Evolutionary conservation across 768 basidiomycete species (phyloP), one percentile per base, ranked within the genome.

Genomic region (Atractiella rhizophila): DNA sequence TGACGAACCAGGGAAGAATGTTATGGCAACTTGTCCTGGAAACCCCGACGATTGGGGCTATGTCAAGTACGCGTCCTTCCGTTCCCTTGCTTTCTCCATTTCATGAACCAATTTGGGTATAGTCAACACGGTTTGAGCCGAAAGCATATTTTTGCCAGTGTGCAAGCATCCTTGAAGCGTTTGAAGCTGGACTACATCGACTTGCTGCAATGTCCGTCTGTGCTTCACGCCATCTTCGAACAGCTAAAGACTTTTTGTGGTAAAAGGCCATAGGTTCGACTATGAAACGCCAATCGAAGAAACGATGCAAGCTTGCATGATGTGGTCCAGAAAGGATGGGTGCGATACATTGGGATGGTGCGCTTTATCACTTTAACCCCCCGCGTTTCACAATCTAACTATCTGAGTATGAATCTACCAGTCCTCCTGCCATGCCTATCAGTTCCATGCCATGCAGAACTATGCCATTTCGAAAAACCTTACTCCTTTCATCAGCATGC

Each of bases 121-220:
- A 74, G 73, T 45, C 65, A 68, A 37, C 33, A 48, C 23, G 57
- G 56, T 26, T 41, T 56, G 4, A 45, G 59, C 35, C 58, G 68
- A 45, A 69, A 78, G 61, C 53, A 67, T 50, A 77, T 80, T 28
- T 80, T 81, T 48, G 73, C 72, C 26, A 61, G 68, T 0, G 60
- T 68, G 39, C 56, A 66, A 40, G 54, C 49, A 2, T 59, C 69
- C 33, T 56, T 80, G 44, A 57, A 73, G 52, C 65, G 76, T 15
- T 63, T 81, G 2, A 72, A 77, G 35, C 56, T 76, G 21, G 77
- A 80, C 38, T 76, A 78, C 47, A 64, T 81, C 50, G 79, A 80
- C 51, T 58, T 79, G 2, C 58, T 78, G 7, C 76, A 79, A 60
- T 74, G n/a, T n/a, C n/a, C n/a, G n/a, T n/a, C 13, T 28, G 26